Evolutionary conservation across 2,329 filamentous ascomycete genomes (phyloP).

Genomic region (Grosmannia penicillata): DNA sequence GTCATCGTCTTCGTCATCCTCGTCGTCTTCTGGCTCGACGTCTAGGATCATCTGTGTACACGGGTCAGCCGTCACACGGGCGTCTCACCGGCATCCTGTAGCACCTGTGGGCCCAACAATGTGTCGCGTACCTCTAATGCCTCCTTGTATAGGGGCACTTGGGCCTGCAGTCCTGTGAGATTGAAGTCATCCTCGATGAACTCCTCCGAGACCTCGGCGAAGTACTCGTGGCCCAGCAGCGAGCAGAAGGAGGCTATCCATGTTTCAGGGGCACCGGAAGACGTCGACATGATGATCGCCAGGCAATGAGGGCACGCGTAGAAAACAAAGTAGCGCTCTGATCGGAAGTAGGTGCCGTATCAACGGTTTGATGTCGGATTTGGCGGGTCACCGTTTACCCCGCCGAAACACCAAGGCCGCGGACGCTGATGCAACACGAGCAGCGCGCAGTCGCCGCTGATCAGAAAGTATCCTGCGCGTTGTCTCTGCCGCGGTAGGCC

Average conservation of each 20-base stretch:
- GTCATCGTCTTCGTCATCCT: conserved; percentile 74
- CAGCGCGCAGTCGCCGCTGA: neutral
- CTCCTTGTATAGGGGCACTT: conserved; percentile 98
- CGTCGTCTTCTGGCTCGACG: conserved; percentile 88
- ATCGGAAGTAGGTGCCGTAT: no score
- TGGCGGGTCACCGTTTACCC: conserved; percentile 2
- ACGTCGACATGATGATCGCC: conserved; percentile 45
- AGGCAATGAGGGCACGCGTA: no score
- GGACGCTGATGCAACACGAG: neutral
- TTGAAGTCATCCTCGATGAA: conserved; percentile 99
- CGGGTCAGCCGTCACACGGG: neutral
- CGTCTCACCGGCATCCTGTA: no score
- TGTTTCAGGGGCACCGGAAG: conserved; percentile 57
- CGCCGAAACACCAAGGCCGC: neutral
- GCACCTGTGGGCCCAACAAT: no score
- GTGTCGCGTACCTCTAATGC: conserved; percentile 68
- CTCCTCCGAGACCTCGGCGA: conserved; percentile 95
- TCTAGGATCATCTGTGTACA: conserved; percentile 74
- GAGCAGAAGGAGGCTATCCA: conserved; percentile 98
- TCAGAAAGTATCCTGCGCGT: no score
- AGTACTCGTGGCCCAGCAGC: conserved; percentile 92
- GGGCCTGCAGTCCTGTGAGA: conserved; percentile 82
- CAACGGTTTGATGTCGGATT: neutral
- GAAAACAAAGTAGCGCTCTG: no score
- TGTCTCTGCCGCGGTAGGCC: neutral